Evolutionary conservation across 345 rosid species (phyloP), one percentile per base, ranked within the genome.

Genomic region (Psidium friedrichsthalianum): DNA sequence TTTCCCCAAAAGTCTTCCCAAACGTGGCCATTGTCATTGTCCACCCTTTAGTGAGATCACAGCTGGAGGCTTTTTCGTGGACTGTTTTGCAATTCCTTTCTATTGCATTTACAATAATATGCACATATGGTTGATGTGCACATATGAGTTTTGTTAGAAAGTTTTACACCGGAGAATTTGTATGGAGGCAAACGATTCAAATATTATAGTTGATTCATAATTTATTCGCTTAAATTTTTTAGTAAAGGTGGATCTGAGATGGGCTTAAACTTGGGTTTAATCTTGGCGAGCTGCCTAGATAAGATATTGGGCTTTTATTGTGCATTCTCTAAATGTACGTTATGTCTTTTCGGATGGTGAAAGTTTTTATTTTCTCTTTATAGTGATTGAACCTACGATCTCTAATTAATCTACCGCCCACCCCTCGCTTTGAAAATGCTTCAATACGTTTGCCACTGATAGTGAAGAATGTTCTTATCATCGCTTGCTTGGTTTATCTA

Each of bases 281-380:
- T 8, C 24, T 18, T 32, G 44, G 0, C 24, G 4, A 32, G 1
- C 1, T 32, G 0, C 5, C 12, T 1, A 0, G 1, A 4, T 3
- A 64, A 16, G 2, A 0, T 69, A 16, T 69, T 22, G 8, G 1
- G 0, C 22, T 16, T 3, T 3, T 32, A 4, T 9, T 3, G 78
- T 32, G 47, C 78, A 16, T 11, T 69, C 47, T 44, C 24, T 1
- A 9, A 4, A 5, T 69, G 36, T 18, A 18, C 24, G 18, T 18
- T 12, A 69, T 1, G 47, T 16, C 20, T 32, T 7, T 64, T 64
- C 44, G 4, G 0, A 64, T 69, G 24, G 78, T 8, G 47, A 13
- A 1, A 36, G 25, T 21, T 36, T 69, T 36, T 69, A 6, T 21
- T 69, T 18, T 69, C 78, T 69, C 47, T 32, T 69, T 2, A 36